phyloP scores from a whole-genome alignment of 176 grass and related monocot species.

The Miscanthus lutarioriparius region DNA sequence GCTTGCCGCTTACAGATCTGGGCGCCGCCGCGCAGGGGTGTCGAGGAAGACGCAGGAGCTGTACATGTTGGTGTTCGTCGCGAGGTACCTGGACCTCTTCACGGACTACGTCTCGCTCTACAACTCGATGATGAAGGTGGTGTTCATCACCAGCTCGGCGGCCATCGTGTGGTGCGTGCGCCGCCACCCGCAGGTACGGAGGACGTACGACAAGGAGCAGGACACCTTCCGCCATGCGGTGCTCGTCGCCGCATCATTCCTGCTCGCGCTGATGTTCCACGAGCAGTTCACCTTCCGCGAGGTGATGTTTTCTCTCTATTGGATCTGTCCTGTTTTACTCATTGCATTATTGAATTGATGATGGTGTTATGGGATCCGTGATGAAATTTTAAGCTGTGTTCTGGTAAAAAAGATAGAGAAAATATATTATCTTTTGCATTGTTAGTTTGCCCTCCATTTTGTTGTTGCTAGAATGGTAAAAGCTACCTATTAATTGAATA shows the following conservation, averaged over 20 bases:
- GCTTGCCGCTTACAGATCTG: slow-evolving; percentile 33
- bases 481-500: neutral
- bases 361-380: neutral
- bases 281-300: slow-evolving; percentile 75
- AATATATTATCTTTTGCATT: neutral
- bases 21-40: slow-evolving; percentile 52
- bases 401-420: neutral
- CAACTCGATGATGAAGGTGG: slow-evolving; percentile 92
- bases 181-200: slow-evolving; percentile 67
- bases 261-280: slow-evolving; percentile 74
- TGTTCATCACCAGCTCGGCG: slow-evolving; percentile 78
- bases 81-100: slow-evolving; percentile 90
- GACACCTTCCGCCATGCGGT: slow-evolving; percentile 80
- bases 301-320: slow-evolving; percentile 40
- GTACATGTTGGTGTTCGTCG: slow-evolving; percentile 81
- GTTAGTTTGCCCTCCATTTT: neutral
- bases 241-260: slow-evolving; percentile 39
- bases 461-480: neutral
- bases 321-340: neutral
- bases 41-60: slow-evolving; percentile 99
- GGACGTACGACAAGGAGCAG: slow-evolving; percentile 85
- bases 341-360: neutral
- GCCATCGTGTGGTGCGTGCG: slow-evolving; percentile 98
- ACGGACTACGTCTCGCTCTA: slow-evolving; percentile 85
- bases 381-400: neutral